A percentile compares a stretch with the other conserved stretches of the same genome.
phyloP scores from a whole-genome alignment of 352 stramenopile species.

The Phytopythium oedochilum region DNA sequence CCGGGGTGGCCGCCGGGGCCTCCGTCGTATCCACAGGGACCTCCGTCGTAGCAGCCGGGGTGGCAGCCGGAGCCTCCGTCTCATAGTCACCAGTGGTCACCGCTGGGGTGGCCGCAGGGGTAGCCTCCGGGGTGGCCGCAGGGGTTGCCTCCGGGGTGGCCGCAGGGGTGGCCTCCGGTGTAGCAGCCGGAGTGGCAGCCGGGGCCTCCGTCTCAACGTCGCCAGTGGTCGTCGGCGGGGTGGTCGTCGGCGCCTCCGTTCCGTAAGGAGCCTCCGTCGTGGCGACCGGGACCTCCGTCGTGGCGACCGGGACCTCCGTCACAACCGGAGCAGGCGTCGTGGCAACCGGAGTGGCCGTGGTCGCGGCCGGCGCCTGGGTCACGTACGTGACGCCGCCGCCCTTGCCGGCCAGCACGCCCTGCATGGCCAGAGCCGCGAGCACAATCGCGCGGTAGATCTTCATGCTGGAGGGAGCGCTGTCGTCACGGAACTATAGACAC shows the following conservation, averaged over 20 bases:
- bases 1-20: conserved; percentile 6
- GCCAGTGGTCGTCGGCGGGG: background rate
- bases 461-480: conserved; percentile 12
- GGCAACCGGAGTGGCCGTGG: conserved; percentile 7
- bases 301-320: conserved; percentile 5
- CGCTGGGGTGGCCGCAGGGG: conserved; percentile 10
- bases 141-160: no score
- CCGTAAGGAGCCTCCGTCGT: conserved; percentile 1
- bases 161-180: no score
- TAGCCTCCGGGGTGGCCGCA: conserved; percentile 8
- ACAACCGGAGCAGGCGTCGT: conserved; percentile 8
- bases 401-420: conserved; percentile 26
- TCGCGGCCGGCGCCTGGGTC: conserved; percentile 15
- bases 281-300: background rate
- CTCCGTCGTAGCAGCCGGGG: background rate
- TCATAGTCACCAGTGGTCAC: conserved; percentile 9
- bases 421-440: conserved; percentile 27
- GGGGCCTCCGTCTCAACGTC: conserved; percentile 2
- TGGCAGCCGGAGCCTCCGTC: conserved; percentile 7
- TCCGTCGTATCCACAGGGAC: background rate
- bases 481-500: background rate
- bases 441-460: conserved; percentile 33
- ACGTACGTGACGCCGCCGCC: conserved; percentile 21
- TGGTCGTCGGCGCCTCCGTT: conserved; percentile 5
- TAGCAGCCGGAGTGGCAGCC: conserved; percentile 3